A percentile compares a stretch with the other conserved stretches of the same genome.
These are phyloP conservation scores for Earliella scabrosa DNA, from an alignment of 1,284 basidiomycete genomes.

Conservation along the genomic window DNA sequence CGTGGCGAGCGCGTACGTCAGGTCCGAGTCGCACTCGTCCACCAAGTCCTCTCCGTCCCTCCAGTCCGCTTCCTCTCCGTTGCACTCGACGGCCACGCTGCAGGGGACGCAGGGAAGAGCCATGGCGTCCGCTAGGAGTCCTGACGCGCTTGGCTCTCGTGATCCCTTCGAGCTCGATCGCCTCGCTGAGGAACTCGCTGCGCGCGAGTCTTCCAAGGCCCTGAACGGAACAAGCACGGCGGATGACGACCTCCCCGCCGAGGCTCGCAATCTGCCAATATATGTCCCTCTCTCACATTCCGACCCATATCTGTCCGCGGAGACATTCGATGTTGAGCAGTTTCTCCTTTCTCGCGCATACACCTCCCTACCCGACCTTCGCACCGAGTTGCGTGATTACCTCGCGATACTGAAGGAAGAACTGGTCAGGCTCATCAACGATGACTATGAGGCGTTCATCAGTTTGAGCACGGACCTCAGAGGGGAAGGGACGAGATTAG, in stretches of 20 bases:
- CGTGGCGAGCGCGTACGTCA: not conserved
- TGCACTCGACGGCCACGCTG: too few species aligned
- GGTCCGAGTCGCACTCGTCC: too few species aligned
- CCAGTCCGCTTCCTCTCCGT: too few species aligned
- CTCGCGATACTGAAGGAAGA: conserved; percentile 86
- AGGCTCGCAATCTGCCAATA: conserved; percentile 65
- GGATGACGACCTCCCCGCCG: conserved; percentile 19
- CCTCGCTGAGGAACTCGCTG: conserved; percentile 73
- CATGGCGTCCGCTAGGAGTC: conserved; percentile 22
- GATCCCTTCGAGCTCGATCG: conserved; percentile 72
- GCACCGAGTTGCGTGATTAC: conserved; percentile 87
- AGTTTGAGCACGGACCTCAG: conserved; percentile 89
- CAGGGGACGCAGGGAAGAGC: too few species aligned
- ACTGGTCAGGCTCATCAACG: conserved; percentile 93
- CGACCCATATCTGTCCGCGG: conserved; percentile 72
- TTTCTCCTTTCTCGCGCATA: conserved; percentile 90
- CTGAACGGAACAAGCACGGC: conserved; percentile 7
- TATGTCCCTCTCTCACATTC: conserved; percentile 80
- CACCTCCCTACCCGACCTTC: conserved; percentile 86
- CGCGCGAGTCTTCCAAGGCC: conserved; percentile 47
- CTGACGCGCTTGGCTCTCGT: conserved; percentile 20
- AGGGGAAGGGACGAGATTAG: conserved; percentile 79
- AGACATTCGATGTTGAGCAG: conserved; percentile 81
- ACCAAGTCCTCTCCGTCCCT: not conserved
- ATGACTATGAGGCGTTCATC: conserved; percentile 98